Base-by-base conservation (phyloP, 306 rosid species). In the Begonia fuchsioides region DNA sequence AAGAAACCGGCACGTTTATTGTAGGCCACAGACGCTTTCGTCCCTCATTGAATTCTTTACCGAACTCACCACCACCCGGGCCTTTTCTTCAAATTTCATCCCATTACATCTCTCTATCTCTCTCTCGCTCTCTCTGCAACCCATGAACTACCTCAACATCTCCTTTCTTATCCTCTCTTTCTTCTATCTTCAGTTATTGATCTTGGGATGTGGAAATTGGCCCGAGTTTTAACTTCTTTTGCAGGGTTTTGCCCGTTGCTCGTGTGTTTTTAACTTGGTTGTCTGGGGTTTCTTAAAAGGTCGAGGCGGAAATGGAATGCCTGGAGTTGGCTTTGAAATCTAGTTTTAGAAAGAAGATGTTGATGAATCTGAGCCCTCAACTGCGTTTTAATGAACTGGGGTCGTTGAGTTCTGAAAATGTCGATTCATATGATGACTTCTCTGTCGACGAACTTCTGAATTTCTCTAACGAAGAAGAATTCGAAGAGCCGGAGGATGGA, bases 11-110 rank as follows among this genome's bases (percentile, higher is more conserved):
- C 55, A 63, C 68, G 68, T 78, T 68, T 70, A 57, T 76, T 53
- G 61, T 66, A 53, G 48, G 49, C 61, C 68, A 60, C 56, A 59
- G 78, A 77, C 77, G 63, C 72, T 74, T 80, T 72, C 72, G 73
- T 68, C 72, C 75, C 72, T 76, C 61, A 74, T 81, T 81, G 73
- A 86, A 72, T 81, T 84, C 88, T 81, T 78, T 78, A 78, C 95
- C 93, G 76, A 81, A 86, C 93, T 72, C 76, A 64, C 76, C 87
- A 59, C 53, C 72, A 7, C 72, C 76, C 63, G 3, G 35, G 35
- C 35, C 60, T 69, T 61, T 69, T 64, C 58, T 54, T 73, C 58
- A 72, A 62, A 66, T 70, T 70, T 51, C 79, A 57, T 46, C 74
- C 72, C 57, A 32, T 55, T 15, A 14, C 77, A 63, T n/a, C n/a